Base-by-base conservation (phyloP, 1,284 basidiomycete genomes). In the Cutaneotrichosporon daszewskae region DNA sequence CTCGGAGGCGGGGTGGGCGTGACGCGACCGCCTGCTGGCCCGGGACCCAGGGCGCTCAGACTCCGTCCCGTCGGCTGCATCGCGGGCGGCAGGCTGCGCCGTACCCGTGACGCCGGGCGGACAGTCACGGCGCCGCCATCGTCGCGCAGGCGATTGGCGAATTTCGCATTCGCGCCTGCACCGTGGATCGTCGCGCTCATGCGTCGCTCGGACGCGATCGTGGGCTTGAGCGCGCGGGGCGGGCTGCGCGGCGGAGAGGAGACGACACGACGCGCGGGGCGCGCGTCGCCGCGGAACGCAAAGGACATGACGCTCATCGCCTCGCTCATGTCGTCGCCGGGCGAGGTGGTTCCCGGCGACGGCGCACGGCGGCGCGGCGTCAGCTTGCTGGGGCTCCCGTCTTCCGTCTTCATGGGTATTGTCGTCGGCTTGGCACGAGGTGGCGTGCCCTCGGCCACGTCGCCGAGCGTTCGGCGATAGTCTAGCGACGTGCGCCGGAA, bases 231-330 rank as follows among this genome's bases (percentile, higher is more conserved):
- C 3, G 26, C 13, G n/a, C 38, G 38, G 6, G 36, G 34, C 22
- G 22, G 28, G 29, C 14, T 33, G 18, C 33, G 37, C n/a, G 20
- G 28, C 32, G 32, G 11, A 18, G 24, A 9, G 6, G 33, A 19
- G 13, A 19, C 25, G 3, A 27, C 29, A 6, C 9, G 13, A 6
- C 28, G 28, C 8, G 16, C 34, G 10, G 43, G 42, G 1, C 43
- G 40, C 14, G 51, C 46, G 22, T 47, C 52, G 32, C 48, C 57
- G 37, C 57, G 50, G 57, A 61, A 59, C n/a, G 57, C 62, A 41
- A 60, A 66, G 8, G 60, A 62, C 60, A 67, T 69, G 43, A 65
- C 63, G 22, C 58, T 61, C 32, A 60, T 41, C 7, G 49, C 38
- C 32, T 68, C 66, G 9, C 57, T 59, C 24, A 49, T 47, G 37